Evolutionary conservation across 805 yeast species (phyloP).

Genomic region (Candida hispaniensis): DNA sequence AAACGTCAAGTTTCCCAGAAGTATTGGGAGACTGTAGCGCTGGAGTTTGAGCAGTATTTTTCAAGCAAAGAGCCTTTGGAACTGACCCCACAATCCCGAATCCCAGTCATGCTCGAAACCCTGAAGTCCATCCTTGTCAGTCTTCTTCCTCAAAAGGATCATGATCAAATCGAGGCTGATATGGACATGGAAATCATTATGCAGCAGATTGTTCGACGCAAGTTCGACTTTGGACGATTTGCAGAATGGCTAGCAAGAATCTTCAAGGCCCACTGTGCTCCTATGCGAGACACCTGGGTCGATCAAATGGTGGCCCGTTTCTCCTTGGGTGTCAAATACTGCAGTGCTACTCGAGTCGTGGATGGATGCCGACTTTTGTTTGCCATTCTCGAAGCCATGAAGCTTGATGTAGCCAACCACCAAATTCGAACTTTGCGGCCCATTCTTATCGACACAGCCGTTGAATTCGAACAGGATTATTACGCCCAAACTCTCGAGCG

Average conservation of each 20-base stretch:
- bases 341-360: slow-evolving; percentile 41
- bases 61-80: neutral
- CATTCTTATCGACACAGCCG: slow-evolving; percentile 72
- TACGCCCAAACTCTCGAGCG: slow-evolving; percentile 36
- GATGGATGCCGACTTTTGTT: slow-evolving; percentile 71
- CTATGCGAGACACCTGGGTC: slow-evolving; percentile 88
- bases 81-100: slow-evolving; percentile 28
- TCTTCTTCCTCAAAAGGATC: slow-evolving; percentile 68
- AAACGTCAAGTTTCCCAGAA: slow-evolving; percentile 66
- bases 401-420: slow-evolving; percentile 88
- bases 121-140: slow-evolving; percentile 63
- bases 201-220: slow-evolving; percentile 55
- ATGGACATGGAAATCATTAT: slow-evolving; percentile 65
- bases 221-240: slow-evolving; percentile 61
- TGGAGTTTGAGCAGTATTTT: slow-evolving; percentile 33
- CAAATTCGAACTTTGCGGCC: slow-evolving; percentile 82
- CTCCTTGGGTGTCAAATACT: slow-evolving; percentile 34
- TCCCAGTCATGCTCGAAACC: slow-evolving; percentile 68
- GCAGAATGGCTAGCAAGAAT: slow-evolving; percentile 65
- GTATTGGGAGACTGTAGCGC: slow-evolving; percentile 71
- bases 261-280: slow-evolving; percentile 86
- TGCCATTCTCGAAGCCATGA: slow-evolving; percentile 85
- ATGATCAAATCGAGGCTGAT: slow-evolving; percentile 52
- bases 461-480: slow-evolving; percentile 80
- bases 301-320: slow-evolving; percentile 63